A percentile compares a stretch with the other conserved stretches of the same genome.
Conservation (phyloP, 176 grass and related monocot genomes). For the Oryza glaberrima region DNA sequence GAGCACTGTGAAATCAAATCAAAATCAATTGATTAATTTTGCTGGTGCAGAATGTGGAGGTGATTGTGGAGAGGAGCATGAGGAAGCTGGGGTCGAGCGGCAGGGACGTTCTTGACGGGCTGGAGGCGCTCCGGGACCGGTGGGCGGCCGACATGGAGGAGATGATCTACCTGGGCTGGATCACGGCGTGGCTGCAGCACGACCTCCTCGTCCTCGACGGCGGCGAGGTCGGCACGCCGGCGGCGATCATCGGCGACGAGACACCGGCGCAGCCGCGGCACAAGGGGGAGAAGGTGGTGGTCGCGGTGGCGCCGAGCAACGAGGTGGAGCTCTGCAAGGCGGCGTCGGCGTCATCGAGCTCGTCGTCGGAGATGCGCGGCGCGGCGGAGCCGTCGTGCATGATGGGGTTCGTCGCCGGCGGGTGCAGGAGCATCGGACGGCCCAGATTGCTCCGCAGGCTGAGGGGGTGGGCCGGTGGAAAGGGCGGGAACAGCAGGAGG, state of each 20-base stretch:
- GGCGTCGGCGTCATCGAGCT: neutral
- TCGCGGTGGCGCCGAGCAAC: constrained; percentile 30
- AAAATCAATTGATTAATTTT: neutral
- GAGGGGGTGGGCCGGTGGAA: constrained; percentile 65
- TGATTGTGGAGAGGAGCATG: constrained; percentile 47
- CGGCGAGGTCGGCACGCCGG: neutral
- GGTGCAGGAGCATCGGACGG: constrained; percentile 36
- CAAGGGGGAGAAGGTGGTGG: constrained; percentile 46
- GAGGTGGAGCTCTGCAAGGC: constrained; percentile 54
- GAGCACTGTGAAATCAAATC: neutral
- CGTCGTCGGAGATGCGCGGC: constrained; percentile 11
- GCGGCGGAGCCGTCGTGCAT: constrained; percentile 35
- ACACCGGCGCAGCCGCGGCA: neutral
- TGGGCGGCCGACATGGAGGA: constrained; percentile 90
- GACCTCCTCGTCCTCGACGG: constrained; percentile 49
- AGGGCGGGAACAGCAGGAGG: constrained; percentile 36
- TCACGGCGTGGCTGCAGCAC: constrained; percentile 74
- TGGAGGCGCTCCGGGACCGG: constrained; percentile 53
- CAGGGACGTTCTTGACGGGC: constrained; percentile 51
- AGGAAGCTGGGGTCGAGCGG: constrained; percentile 47
- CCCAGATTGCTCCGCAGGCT: constrained; percentile 75
- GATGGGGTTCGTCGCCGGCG: constrained; percentile 34
- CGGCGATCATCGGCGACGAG: neutral
- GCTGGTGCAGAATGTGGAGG: constrained; percentile 49
- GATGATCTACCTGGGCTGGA: constrained; percentile 84